Conservation (phyloP, 1,284 basidiomycete species). For the Papiliotrema laurentii region DNA sequence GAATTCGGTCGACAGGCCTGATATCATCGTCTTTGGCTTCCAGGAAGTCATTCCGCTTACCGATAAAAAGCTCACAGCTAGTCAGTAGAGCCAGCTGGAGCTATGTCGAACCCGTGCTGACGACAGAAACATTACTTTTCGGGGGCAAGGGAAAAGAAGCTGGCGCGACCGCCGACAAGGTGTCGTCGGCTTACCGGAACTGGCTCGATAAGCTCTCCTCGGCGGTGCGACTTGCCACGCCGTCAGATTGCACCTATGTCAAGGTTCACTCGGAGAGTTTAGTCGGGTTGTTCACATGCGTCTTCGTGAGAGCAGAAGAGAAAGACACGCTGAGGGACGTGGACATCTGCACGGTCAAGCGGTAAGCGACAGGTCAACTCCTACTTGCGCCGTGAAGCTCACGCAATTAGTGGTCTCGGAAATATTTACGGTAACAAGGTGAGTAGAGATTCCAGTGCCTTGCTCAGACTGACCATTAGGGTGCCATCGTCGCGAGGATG, state of each 20-base stretch:
- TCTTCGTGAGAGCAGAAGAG: conserved; percentile 61
- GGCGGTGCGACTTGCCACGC: conserved; percentile 67
- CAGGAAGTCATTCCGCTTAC: conserved; percentile 96
- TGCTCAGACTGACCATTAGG: conserved; percentile 51
- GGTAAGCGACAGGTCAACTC: conserved; percentile 26
- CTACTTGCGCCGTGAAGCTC: background rate
- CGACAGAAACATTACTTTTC: conserved; percentile 67
- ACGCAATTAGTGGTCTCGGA: conserved; percentile 65
- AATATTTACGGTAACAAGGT: conserved; percentile 95
- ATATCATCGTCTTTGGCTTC: conserved; percentile 89
- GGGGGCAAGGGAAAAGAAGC: conserved; percentile 61
- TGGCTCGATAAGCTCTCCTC: conserved; percentile 79
- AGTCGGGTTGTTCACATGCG: conserved; percentile 82
- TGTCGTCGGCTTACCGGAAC: conserved; percentile 74
- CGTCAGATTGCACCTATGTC: conserved; percentile 64
- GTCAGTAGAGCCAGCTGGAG: conserved; percentile 35
- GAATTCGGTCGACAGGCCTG: conserved; percentile 65
- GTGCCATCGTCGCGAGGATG: conserved; percentile 84
- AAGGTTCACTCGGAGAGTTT: conserved; percentile 82
- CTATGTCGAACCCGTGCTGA: background rate
- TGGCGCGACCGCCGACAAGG: conserved; percentile 53
- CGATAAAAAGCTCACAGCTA: conserved; percentile 82
- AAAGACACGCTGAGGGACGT: conserved; percentile 60
- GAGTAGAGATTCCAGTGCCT: conserved; percentile 13
- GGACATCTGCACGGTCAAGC: conserved; percentile 74